Base-by-base conservation (phyloP, 2,329 filamentous ascomycete species). In the Teratosphaeria epicoccoides region DNA sequence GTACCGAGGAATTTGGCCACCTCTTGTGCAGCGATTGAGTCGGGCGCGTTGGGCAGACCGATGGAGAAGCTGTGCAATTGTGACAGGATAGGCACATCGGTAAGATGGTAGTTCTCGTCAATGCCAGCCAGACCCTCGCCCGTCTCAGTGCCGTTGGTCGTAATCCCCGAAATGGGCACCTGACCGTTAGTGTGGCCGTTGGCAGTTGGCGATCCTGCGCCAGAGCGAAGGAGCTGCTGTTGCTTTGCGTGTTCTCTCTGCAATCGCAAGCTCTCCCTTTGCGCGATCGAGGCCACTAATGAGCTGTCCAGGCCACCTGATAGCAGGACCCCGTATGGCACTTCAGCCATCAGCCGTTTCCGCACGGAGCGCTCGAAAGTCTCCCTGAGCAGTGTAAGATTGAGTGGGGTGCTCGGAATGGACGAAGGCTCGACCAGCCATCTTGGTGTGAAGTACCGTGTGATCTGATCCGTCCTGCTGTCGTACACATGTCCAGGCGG, bases 51-150 rank as follows among this genome's bases (percentile, higher is more conserved):
- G 6, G 91, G 90, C 29, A 98, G 83, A 66, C 93, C 93, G 61
- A 98, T 98, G 14, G 93, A 98, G 79, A 98, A 98, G 14, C 90
- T 96, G 81, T 97, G 94, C 71, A 98, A 82, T 71, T 97, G 87
- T 29, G 91, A 89, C 50, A 97, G 82, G 65, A 93, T 88, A 51
- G 90, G 93, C 57, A 95, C 81, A 12, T 90, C 95, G 47, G 85
- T 88, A 55, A 97, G 75, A 66, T 91, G 81, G 76, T 95, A 85
- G 53, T 91, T 82, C 67, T 95, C 90, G 64, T 97, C 93, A 62
- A 98, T 94, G 64, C 93, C 93, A 54, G 96, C 91, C 46, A 97
- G 79, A 47, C 87, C 82, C 64, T 85, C 83, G 55, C 79, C 80
- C 50, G 73, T 74, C 22, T 28, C 48, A 58, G 83, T 78, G 50